These are phyloP conservation scores for Cucurbita pepo DNA, from an alignment of 306 rosid genomes.

Conservation along the genomic window DNA sequence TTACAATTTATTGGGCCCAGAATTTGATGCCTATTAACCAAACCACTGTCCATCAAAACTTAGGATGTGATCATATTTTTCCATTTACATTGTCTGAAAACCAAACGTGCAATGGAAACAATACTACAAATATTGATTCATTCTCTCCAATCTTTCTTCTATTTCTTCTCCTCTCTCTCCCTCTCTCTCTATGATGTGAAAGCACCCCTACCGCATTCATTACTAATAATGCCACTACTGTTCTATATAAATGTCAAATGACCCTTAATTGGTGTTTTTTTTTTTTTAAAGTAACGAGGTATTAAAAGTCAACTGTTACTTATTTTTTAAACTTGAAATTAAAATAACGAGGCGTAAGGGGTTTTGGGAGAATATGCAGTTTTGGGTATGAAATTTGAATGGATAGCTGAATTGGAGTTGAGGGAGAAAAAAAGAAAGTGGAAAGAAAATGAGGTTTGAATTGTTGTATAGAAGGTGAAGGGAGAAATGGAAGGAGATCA, in stretches of 20 bases:
- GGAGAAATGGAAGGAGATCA: neutral
- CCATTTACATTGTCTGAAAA: no score
- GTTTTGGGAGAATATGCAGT: no score
- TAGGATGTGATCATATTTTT: no score
- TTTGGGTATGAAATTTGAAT: no score
- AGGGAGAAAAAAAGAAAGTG: no score
- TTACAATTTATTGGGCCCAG: neutral
- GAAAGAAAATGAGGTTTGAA: no score
- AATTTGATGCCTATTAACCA: neutral
- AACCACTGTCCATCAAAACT: constrained; percentile 2
- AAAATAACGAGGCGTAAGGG: no score
- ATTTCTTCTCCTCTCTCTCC: neutral
- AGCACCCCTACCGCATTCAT: neutral
- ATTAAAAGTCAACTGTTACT: neutral
- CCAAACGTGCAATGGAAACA: no score
- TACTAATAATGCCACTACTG: neutral
- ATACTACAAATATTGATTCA: no score
- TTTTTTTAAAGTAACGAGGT: no score
- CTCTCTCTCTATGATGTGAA: neutral
- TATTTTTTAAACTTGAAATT: neutral
- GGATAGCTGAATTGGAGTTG: no score
- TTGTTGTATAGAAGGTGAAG: no score
- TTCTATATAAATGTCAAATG: neutral
- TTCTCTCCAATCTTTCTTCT: neutral
- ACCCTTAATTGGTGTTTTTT: neutral